Conservation (phyloP, 1,284 basidiomycete species). For the Amylostereum chailletii region DNA sequence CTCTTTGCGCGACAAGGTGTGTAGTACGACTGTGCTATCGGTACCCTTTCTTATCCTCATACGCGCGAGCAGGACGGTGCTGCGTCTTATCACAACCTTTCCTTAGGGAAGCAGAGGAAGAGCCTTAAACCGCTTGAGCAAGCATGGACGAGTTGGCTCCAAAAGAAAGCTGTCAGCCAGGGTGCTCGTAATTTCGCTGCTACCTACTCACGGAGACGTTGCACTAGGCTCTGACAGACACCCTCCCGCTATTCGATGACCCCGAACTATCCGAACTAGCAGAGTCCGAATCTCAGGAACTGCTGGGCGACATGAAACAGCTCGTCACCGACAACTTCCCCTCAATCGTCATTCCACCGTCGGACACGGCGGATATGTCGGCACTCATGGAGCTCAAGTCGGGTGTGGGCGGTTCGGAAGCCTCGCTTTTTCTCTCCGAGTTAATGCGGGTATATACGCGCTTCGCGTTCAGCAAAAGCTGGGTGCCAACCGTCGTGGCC, state of each 20-base stretch:
- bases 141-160: conserved; percentile 3
- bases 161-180: not conserved
- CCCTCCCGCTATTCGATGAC: conserved; percentile 57
- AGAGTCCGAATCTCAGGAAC: conserved; percentile 46
- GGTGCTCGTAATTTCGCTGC: not conserved
- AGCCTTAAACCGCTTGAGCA: not conserved
- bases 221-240: conserved; percentile 60
- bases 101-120: not conserved
- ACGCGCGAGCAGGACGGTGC: not conserved
- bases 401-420: conserved; percentile 89
- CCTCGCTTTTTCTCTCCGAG: conserved; percentile 76
- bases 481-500: conserved; percentile 46
- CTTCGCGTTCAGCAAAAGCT: conserved; percentile 45
- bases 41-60: not conserved
- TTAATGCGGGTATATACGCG: conserved; percentile 81
- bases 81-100: not conserved
- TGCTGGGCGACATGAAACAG: conserved; percentile 33
- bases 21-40: not conserved
- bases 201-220: conserved; percentile 1
- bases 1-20: not conserved
- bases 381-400: conserved; percentile 88
- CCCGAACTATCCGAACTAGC: conserved; percentile 80
- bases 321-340: conserved; percentile 56
- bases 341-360: conserved; percentile 62
- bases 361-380: conserved; percentile 56